Base-by-base conservation (phyloP, 257 asterid species). In the Scutellaria minor region DNA sequence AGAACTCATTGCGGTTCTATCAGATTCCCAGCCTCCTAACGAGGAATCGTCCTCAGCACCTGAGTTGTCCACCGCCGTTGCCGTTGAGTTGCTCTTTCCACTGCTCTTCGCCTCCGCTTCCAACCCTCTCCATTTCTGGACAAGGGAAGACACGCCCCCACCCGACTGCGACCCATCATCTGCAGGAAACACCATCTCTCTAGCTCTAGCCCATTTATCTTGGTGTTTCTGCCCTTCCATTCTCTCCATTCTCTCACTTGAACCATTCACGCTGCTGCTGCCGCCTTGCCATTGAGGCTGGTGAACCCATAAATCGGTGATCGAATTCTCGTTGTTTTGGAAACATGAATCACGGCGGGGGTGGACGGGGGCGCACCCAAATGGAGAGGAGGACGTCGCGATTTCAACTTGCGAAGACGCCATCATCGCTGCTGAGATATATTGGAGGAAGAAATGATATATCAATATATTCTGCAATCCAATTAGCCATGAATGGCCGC, bases 111-210 rank as follows among this genome's bases (percentile, higher is more conserved):
- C 69, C 35, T 71, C 87, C 0, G 88, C 83, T 87, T 86, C 96
- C 59, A 87, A 83, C 37, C 80, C 86, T 72, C 77, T 82, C 97
- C 96, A 93, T 79, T 85, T 89, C 71, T 75, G 90, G 20, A 93
- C 89, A 40, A 93, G 88, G 42, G 95, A 88, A 12, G 98, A 90
- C 6, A 93, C 96, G 13, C 90, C 95, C 0, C 89, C 95, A 0
- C 88, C 84, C 31, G 61, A 47, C 71, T 77, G 80, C 9, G 81
- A 75, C 52, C 6, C 27, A 24, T 24, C 27, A 24, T 31, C 37
- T 4, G 3, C 37, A 31, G 83, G 35, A 39, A 83, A 61, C 4
- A 82, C 81, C 62, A 83, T 52, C 69, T 79, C 85, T n/a, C 89
- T 74, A 18, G 85, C 88, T 72, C 88, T 77, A 2, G 87, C 84